Evolutionary conservation across 1,284 basidiomycete genomes (phyloP), one percentile per base, ranked within the genome.

Genomic region (Melampsora larici-populina): DNA sequence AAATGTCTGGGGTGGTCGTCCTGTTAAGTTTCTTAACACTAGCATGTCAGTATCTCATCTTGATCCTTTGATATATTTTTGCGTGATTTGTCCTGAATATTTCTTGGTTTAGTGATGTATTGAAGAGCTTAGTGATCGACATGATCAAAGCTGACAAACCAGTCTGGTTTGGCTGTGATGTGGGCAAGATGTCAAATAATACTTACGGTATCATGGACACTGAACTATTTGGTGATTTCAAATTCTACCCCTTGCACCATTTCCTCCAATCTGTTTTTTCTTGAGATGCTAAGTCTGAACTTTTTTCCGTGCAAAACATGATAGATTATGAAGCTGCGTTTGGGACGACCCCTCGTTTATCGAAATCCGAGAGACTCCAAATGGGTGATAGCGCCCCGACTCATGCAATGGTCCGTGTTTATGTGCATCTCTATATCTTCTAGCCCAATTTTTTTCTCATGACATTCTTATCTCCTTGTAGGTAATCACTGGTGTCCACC

Each of bases 401-500:
- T 1, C 93, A 95, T 83, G 93, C 92, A 4, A 94, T 85, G 83
- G 83, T 83, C 62, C 81, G 66, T 69, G 0, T 18, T 11, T 36
- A 15, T n/a, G 17, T 43, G 40, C 11, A 43, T 7, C 1, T 43
- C 11, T 43, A 43, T 43, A 3, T 36, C 40, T 9, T 9, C 1
- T 43, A 43, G 5, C 40, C 5, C 40, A 43, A 43, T 4, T 4
- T 1, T n/a, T 21, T 68, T 18, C 18, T 21, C 33, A 15, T 64
- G n/a, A 13, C 49, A 46, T 64, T 51, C 81, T 82, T 81, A 83
- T 83, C 0, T 83, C 85, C 79, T 84, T 84, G 13, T 85, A 94
- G 93, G 92, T 94, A 69, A 94, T 97, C 82, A 90, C 91, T 26
- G 94, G 89, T 26, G 93, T 94, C n/a, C 93, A 96, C 83, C 85